phyloP scores from a whole-genome alignment of 1,284 basidiomycete genomes.

The Leccinum pallidistipes region DNA sequence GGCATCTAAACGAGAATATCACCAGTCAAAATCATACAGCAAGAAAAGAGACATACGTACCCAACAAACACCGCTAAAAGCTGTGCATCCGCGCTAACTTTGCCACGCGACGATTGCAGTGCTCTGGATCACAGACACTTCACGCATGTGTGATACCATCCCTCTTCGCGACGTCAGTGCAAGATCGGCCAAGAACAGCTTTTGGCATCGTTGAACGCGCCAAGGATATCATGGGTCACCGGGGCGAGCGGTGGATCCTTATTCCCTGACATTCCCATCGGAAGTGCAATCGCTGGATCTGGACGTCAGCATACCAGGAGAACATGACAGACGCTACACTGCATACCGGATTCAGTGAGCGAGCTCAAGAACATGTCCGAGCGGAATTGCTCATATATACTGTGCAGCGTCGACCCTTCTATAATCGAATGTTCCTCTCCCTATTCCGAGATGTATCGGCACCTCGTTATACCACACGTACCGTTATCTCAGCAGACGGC shows the following conservation, averaged over 20 bases:
- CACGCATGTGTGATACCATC: slow-evolving; percentile 67
- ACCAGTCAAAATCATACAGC: neutral
- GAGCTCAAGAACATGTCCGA: slow-evolving; percentile 87
- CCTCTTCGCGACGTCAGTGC: slow-evolving; percentile 58
- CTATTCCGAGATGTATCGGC: slow-evolving; percentile 37
- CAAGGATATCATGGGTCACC: slow-evolving; percentile 61
- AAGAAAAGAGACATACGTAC: slow-evolving; percentile 41
- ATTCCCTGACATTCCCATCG: slow-evolving; percentile 70
- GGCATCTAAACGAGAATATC: slow-evolving; percentile 45
- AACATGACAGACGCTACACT: neutral
- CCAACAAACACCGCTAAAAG: slow-evolving; percentile 66
- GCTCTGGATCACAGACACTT: slow-evolving; percentile 48
- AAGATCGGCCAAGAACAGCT: slow-evolving; percentile 69
- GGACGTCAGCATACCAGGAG: neutral
- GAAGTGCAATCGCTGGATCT: slow-evolving; percentile 73
- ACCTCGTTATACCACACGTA: slow-evolving; percentile 26
- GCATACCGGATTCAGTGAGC: slow-evolving; percentile 79
- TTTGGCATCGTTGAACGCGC: slow-evolving; percentile 63
- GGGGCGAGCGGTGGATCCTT: slow-evolving; percentile 39
- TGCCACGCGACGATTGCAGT: slow-evolving; percentile 56
- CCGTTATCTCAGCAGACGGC: slow-evolving; percentile 56
- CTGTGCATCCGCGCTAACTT: slow-evolving; percentile 48
- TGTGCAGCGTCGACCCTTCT: slow-evolving; percentile 72
- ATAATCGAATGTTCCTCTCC: slow-evolving; percentile 72
- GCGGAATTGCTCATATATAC: slow-evolving; percentile 75